Conservation (phyloP, 208 protist species). For the Jaenimonas drosophilae region DNA sequence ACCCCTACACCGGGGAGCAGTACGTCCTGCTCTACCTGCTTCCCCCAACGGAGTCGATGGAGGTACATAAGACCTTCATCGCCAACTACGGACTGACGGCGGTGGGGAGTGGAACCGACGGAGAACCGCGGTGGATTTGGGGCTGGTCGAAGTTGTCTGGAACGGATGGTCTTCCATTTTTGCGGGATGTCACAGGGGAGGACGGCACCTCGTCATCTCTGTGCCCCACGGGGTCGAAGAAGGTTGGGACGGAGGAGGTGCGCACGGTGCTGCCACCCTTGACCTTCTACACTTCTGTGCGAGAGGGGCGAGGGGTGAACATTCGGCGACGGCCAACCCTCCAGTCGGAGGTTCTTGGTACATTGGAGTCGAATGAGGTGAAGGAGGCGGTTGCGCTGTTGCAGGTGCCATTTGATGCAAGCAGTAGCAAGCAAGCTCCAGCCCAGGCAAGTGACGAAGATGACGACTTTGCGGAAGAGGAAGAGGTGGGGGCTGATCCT, state of each 20-base stretch:
- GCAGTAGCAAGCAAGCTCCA: too few species aligned
- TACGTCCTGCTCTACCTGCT: constrained; percentile 64
- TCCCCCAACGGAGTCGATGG: constrained; percentile 10
- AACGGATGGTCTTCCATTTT: constrained; percentile 29
- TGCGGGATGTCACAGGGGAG: constrained; percentile 10
- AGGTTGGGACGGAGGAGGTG: too few species aligned
- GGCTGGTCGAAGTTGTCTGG: constrained; percentile 66
- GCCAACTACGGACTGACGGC: constrained; percentile 25
- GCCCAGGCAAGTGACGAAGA: too few species aligned
- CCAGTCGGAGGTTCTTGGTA: constrained; percentile 14
- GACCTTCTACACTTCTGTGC: constrained; percentile 39
- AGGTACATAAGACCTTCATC: constrained; percentile 6
- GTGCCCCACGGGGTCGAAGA: too few species aligned
- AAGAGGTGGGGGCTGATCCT: too few species aligned
- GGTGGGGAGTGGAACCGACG: too few species aligned
- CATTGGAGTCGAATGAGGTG: constrained; percentile 66
- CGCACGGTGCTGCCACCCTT: constrained; percentile 12
- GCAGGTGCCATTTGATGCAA: constrained; percentile 7
- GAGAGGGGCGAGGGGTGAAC: constrained; percentile 23
- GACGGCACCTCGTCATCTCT: neutral
- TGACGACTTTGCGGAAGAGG: too few species aligned
- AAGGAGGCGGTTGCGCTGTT: constrained; percentile 33
- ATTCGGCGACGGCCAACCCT: constrained; percentile 41
- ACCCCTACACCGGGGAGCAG: constrained; percentile 45
- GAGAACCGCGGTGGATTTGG: constrained; percentile 42